These are phyloP conservation scores for Fonsecaea nubica DNA, from an alignment of 2,329 filamentous ascomycete species.

Conservation along the genomic window DNA sequence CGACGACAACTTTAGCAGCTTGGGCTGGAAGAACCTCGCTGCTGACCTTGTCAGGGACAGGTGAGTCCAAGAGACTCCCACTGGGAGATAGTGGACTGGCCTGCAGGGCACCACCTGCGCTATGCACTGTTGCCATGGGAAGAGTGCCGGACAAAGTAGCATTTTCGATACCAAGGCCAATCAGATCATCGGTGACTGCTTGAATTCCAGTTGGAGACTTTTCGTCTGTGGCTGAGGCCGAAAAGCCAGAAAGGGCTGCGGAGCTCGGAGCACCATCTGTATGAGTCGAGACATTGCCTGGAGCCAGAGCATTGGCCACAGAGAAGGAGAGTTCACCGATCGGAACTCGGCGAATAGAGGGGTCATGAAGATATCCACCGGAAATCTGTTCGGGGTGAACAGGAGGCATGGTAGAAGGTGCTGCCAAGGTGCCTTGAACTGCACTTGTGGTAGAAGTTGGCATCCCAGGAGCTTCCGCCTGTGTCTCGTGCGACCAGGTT, in stretches of 20 bases:
- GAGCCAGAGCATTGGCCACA: conserved; percentile 5
- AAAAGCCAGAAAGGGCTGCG: conserved; percentile 22
- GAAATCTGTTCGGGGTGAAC: neutral
- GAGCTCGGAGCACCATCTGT: conserved; percentile 31
- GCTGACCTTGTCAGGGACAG: conserved; percentile 22
- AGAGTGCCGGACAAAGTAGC: neutral
- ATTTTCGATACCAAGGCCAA: conserved; percentile 30
- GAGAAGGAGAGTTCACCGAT: conserved; percentile 27
- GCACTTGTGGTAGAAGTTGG: neutral
- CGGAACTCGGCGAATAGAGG: conserved; percentile 22
- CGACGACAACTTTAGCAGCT: conserved; percentile 19
- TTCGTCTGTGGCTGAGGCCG: neutral
- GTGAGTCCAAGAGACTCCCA: conserved; percentile 29
- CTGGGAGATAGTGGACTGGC: neutral
- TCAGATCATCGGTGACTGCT: conserved; percentile 7
- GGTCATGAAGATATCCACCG: neutral
- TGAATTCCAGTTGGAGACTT: neutral
- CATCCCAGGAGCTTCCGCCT: neutral
- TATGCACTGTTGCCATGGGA: neutral
- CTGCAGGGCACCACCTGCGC: neutral
- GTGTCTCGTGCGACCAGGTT: neutral
- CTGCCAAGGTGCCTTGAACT: neutral
- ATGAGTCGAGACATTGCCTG: conserved; percentile 25
- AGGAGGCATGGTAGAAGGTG: neutral
- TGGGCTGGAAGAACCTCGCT: conserved; percentile 16